Conservation (phyloP, 2,329 filamentous ascomycete species). For the Setomelanomma holmii region DNA sequence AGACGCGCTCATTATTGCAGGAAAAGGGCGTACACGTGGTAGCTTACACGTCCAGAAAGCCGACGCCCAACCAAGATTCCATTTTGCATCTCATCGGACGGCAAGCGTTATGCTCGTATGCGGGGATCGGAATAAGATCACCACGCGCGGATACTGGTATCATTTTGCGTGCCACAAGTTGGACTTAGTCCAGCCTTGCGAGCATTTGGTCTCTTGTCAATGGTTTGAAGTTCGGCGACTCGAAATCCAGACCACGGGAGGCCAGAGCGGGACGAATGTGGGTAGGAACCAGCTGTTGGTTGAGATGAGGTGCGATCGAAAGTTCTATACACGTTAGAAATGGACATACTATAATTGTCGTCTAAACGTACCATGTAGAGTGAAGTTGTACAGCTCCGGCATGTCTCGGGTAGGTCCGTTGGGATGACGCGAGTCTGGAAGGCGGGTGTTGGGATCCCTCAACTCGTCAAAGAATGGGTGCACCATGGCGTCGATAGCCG, state of each 20-base stretch:
- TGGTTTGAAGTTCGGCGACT: slow-evolving; percentile 79
- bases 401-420: slow-evolving; percentile 81
- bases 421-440: slow-evolving; percentile 92
- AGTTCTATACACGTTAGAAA: slow-evolving; percentile 69
- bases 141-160: slow-evolving; percentile 49
- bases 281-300: slow-evolving; percentile 83
- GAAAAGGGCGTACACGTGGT: slow-evolving; percentile 44
- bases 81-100: slow-evolving; percentile 41
- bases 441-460: slow-evolving; percentile 84
- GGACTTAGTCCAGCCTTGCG: slow-evolving; percentile 83
- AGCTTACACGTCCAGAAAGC: slow-evolving; percentile 42
- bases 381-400: slow-evolving; percentile 90
- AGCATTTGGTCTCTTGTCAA: slow-evolving; percentile 96
- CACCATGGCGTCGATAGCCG: slow-evolving; percentile 94
- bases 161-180: slow-evolving; percentile 44
- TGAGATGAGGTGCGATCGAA: slow-evolving; percentile 90
- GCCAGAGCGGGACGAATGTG: slow-evolving; percentile 79
- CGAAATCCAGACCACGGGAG: slow-evolving; percentile 84
- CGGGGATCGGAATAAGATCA: slow-evolving; percentile 43
- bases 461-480: slow-evolving; percentile 99
- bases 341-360: neutral
- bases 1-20: slow-evolving; percentile 48
- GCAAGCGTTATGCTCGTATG: slow-evolving; percentile 40
- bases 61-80: slow-evolving; percentile 47
- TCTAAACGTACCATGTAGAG: slow-evolving; percentile 78